Percentiles rank a stretch among this genome's conserved stretches.
These are phyloP conservation scores for Candida gorgasii DNA, from an alignment of 805 yeast genomes.

Conservation along the genomic window DNA sequence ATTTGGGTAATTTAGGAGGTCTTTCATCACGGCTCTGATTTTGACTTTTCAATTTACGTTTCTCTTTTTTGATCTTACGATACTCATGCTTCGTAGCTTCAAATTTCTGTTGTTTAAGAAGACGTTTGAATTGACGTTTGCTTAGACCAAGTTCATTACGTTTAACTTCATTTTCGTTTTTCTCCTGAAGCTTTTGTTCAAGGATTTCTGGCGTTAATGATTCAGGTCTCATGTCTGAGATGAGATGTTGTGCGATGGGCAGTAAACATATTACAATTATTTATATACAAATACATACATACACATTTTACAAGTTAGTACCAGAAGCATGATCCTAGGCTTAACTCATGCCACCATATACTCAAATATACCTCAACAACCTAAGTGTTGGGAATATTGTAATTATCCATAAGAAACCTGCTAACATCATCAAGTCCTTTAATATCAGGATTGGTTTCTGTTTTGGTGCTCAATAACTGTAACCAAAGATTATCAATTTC, in stretches of 20 bases:
- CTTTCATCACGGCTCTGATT: conserved; percentile 28
- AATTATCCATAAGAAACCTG: conserved; percentile 26
- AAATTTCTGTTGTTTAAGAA: conserved; percentile 57
- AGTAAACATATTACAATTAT: too few species aligned
- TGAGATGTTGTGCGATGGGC: background rate
- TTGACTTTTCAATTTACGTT: conserved; percentile 42
- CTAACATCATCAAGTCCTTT: conserved; percentile 28
- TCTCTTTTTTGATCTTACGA: conserved; percentile 54
- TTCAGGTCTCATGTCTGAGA: conserved; percentile 10
- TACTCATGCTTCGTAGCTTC: conserved; percentile 66
- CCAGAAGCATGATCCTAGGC: too few species aligned
- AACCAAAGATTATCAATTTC: conserved; percentile 39
- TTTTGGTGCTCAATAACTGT: conserved; percentile 31
- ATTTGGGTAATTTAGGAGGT: conserved; percentile 31
- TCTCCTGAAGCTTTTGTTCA: conserved; percentile 11
- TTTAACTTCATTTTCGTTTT: conserved; percentile 12
- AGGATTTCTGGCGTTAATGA: conserved; percentile 11
- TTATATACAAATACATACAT: background rate
- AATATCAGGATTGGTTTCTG: conserved; percentile 3
- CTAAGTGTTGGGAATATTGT: too few species aligned
- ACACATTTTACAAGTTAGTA: too few species aligned
- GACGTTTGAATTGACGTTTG: conserved; percentile 79
- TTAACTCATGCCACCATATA: too few species aligned
- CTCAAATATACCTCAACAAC: too few species aligned
- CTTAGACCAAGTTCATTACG: conserved; percentile 63